Conservation (phyloP, 345 rosid genomes). For the Abelmoschus esculentus region DNA sequence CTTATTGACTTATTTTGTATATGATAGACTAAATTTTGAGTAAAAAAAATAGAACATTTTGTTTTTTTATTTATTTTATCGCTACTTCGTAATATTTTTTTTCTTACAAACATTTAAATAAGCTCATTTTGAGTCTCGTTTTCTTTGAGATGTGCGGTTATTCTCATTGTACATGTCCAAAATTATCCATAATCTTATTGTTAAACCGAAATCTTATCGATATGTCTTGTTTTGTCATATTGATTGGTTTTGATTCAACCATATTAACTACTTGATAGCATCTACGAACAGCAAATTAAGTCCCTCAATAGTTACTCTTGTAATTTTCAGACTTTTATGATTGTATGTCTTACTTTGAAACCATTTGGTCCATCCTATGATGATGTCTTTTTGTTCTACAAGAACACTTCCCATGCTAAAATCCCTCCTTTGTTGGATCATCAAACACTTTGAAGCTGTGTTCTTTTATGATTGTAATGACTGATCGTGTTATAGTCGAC, state of each 20-base stretch:
- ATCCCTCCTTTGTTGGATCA: slow-evolving; percentile 4
- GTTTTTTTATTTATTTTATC: too few relatives aligned
- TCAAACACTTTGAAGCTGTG: neutral
- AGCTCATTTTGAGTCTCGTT: too few relatives aligned
- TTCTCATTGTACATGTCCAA: too few relatives aligned
- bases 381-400: slow-evolving; percentile 26
- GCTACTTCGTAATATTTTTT: too few relatives aligned
- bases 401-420: neutral
- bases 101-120: too few relatives aligned
- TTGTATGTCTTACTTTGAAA: slow-evolving; percentile 26
- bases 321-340: slow-evolving; percentile 10
- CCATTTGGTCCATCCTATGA: slow-evolving; percentile 31
- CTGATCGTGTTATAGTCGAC: neutral
- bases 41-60: too few relatives aligned
- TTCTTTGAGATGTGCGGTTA: too few relatives aligned
- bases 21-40: too few relatives aligned
- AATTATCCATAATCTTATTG: too few relatives aligned
- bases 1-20: too few relatives aligned
- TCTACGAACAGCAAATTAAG: slow-evolving; percentile 20
- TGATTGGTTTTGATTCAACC: neutral
- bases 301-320: neutral
- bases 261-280: slow-evolving; percentile 9
- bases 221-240: too few relatives aligned
- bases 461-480: neutral
- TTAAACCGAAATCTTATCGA: too few relatives aligned